Percentiles rank a stretch among this genome's conserved stretches.
phyloP scores from a whole-genome alignment of 768 basidiomycete species.

The Gelatoporia subvermispora region DNA sequence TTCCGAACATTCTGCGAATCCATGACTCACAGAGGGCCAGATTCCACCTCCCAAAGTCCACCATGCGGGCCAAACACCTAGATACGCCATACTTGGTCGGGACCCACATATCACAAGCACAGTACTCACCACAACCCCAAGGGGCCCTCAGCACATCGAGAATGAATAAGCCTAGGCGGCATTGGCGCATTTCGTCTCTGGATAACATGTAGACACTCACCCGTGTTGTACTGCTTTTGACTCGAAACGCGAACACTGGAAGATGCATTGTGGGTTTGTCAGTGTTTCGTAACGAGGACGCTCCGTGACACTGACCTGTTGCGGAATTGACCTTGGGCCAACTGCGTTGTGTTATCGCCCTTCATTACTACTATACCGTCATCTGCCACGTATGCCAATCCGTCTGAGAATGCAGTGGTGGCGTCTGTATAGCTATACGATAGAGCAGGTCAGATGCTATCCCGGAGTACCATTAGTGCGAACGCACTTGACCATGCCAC shows the following conservation, averaged over 20 bases:
- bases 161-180: conserved; percentile 56
- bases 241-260: conserved; percentile 78
- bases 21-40: conserved; percentile 59
- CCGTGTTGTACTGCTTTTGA: conserved; percentile 58
- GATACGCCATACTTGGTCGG: background rate
- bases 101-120: background rate
- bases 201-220: too few relatives aligned
- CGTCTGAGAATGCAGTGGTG: conserved; percentile 44
- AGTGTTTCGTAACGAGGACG: too few relatives aligned
- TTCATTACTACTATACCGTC: conserved; percentile 69
- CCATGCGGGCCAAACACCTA: conserved; percentile 82
- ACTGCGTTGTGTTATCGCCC: conserved; percentile 61
- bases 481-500: conserved; percentile 70
- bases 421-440: conserved; percentile 55
- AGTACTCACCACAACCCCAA: conserved; percentile 75
- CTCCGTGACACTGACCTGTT: conserved; percentile 65
- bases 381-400: conserved; percentile 52
- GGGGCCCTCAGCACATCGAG: conserved; percentile 81
- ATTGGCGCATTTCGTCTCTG: background rate
- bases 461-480: background rate
- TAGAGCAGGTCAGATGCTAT: conserved; percentile 1
- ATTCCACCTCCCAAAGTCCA: conserved; percentile 59
- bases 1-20: background rate
- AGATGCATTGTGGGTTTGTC: too few relatives aligned
- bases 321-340: conserved; percentile 50